Evolutionary conservation across 257 asterid species (phyloP).

Genomic region (Solanum megistacrolobum): DNA sequence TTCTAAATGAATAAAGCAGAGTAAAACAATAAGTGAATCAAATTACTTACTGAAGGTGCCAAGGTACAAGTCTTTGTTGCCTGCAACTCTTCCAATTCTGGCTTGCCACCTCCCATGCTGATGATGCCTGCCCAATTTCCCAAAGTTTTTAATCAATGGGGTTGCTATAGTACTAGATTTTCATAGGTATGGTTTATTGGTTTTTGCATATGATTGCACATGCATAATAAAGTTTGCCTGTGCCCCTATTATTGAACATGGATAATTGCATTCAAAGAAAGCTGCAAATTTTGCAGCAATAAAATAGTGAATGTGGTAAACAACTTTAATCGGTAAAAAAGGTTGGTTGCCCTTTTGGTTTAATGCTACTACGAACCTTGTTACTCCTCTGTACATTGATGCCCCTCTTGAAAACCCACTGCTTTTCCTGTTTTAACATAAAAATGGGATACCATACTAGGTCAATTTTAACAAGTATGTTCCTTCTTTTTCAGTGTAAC

Average conservation of each 20-base stretch:
- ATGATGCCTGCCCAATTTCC: slow-evolving; percentile 57
- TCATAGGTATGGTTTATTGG: neutral
- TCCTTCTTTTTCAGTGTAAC: neutral
- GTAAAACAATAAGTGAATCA: neutral
- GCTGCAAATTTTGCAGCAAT: slow-evolving; percentile 10
- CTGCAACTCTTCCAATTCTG: slow-evolving; percentile 93
- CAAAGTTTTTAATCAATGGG: neutral
- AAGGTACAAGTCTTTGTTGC: slow-evolving; percentile 96
- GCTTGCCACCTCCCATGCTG: slow-evolving; percentile 98
- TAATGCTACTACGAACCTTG: slow-evolving; percentile 36
- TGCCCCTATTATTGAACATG: slow-evolving; percentile 11
- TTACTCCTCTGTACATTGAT: slow-evolving; percentile 81
- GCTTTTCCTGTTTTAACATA: slow-evolving; percentile 44
- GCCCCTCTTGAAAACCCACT: slow-evolving; percentile 96
- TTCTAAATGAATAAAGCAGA: neutral
- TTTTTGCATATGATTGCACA: slow-evolving; percentile 8
- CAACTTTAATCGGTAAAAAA: slow-evolving; percentile 1
- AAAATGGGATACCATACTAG: neutral
- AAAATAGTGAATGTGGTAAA: neutral
- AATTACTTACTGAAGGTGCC: slow-evolving; percentile 86
- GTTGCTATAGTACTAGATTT: slow-evolving; percentile 7
- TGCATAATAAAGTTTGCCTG: slow-evolving; percentile 17
- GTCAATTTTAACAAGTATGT: neutral
- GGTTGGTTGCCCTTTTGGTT: neutral
- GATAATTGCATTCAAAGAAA: slow-evolving; percentile 9